A percentile compares a stretch with the other conserved stretches of the same genome.
phyloP scores from a whole-genome alignment of 208 protist species.

The Crithidia sp. region DNA sequence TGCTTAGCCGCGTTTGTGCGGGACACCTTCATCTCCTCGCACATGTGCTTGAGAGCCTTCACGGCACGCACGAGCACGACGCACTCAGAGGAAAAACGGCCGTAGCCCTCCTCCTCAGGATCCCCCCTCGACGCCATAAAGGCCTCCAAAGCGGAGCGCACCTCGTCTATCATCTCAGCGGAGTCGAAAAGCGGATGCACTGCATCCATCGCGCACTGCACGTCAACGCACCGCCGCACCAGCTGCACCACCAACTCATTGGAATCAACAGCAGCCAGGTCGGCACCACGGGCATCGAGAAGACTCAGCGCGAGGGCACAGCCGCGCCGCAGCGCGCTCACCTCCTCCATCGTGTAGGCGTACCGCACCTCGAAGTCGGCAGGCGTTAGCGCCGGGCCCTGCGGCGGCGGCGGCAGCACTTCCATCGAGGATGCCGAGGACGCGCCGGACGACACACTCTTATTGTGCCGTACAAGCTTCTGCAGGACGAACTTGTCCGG shows the following conservation, averaged over 20 bases:
- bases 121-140: background rate
- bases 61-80: slow-evolving; percentile 32
- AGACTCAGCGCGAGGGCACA: slow-evolving; percentile 27
- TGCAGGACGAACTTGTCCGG: slow-evolving; percentile 24
- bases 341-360: slow-evolving; percentile 13
- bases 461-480: background rate
- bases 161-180: slow-evolving; percentile 13
- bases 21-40: slow-evolving; percentile 23
- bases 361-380: slow-evolving; percentile 17
- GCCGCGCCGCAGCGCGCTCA: slow-evolving; percentile 35
- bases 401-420: slow-evolving; percentile 15
- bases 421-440: slow-evolving; percentile 7
- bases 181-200: slow-evolving; percentile 26
- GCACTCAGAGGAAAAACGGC: slow-evolving; percentile 9
- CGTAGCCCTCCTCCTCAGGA: slow-evolving; percentile 5
- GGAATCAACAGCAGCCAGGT: slow-evolving; percentile 19
- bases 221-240: slow-evolving; percentile 38
- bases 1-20: slow-evolving; percentile 30
- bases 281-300: slow-evolving; percentile 21
- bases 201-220: slow-evolving; percentile 38
- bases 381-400: background rate
- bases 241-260: slow-evolving; percentile 38
- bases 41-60: slow-evolving; percentile 28
- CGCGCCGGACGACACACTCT: background rate
- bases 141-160: background rate